Percentiles rank a stretch among this genome's conserved stretches.
Conservation (phyloP, 441 rosid species). For the Corymbia calophylla region DNA sequence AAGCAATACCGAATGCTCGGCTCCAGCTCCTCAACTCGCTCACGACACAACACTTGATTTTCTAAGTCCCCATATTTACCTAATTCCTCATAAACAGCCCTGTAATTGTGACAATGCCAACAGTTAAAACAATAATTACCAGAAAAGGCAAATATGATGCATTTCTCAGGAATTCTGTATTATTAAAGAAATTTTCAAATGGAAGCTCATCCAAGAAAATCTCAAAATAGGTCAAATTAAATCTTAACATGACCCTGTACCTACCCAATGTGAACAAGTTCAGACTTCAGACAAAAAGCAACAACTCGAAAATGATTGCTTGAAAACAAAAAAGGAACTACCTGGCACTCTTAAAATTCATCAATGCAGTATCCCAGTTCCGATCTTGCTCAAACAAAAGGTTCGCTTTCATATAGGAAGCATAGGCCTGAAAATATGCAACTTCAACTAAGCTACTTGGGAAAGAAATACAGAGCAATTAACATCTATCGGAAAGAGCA, state of each 20-base stretch:
- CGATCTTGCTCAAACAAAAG: slow-evolving; percentile 96
- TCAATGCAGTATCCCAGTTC: slow-evolving; percentile 90
- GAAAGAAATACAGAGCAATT: neutral
- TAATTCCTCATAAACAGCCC: slow-evolving; percentile 98
- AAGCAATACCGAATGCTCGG: slow-evolving; percentile 91
- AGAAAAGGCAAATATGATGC: neutral
- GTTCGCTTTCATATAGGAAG: slow-evolving; percentile 93
- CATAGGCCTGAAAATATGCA: slow-evolving; percentile 64
- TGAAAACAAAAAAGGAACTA: slow-evolving; percentile 17
- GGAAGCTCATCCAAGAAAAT: neutral
- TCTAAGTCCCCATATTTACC: slow-evolving; percentile 97
- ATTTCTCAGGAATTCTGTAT: neutral
- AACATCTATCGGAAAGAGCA: neutral
- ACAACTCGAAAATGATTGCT: neutral
- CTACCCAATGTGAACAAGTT: neutral
- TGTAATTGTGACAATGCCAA: slow-evolving; percentile 15
- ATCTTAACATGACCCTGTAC: neutral
- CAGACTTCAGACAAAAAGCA: neutral
- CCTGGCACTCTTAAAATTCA: slow-evolving; percentile 93
- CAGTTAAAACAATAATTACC: neutral
- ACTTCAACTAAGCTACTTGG: neutral
- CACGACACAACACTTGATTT: slow-evolving; percentile 93
- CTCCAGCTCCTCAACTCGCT: slow-evolving; percentile 97
- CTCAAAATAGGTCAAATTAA: neutral
- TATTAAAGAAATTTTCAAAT: neutral